Base-by-base conservation (phyloP, 768 basidiomycete species). In the Suillus discolor region DNA sequence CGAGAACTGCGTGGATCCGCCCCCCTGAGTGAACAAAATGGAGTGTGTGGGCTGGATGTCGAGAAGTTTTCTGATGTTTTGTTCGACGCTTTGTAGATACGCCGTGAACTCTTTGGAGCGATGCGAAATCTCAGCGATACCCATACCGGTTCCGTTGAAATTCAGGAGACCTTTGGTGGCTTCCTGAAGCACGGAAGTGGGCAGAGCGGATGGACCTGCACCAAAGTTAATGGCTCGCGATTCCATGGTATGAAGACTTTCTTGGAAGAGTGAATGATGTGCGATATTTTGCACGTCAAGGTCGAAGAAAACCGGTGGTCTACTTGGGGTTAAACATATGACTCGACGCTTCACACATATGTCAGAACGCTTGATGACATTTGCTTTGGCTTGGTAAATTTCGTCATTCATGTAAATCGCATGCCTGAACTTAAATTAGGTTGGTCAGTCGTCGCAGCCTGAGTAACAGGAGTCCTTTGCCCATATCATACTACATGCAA, bases 111-210 rank as follows among this genome's bases (percentile, higher is more conserved):
- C 91, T 71, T 92, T 88, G 47, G 95, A 95, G 69, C 97, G 92
- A 77, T 99, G 97, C 1, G 95, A 97, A 74, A 99, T 87, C 78
- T 99, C 97, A 51, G 94, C 92, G 74, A 99, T 88, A 53, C 97
- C 97, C 67, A 99, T 96, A 34, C 97, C 97, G 3, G 93, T 96
- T 57, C 84, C 84, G 64, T 90, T 82, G 78, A 94, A 98, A 82
- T 99, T 92, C 71, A 99, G 81, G n/a, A 99, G 83, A 18, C 92
- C 94, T 67, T 85, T 80, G 16, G 91, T 85, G 2, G 96, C 94
- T 74, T 96, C 88, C 71, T 89, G 79, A 62, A 99, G 87, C 38
- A 98, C 94, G 4, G 88, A 80, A n/a, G 88, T 84, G 18, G 97
- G 97, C 49, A 99, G 83, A 0, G 93, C 90, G 23, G 96, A 97